Evolutionary conservation across 2,329 filamentous ascomycete genomes (phyloP), one percentile per base, ranked within the genome.

Genomic region (Hypomyces rosellus): DNA sequence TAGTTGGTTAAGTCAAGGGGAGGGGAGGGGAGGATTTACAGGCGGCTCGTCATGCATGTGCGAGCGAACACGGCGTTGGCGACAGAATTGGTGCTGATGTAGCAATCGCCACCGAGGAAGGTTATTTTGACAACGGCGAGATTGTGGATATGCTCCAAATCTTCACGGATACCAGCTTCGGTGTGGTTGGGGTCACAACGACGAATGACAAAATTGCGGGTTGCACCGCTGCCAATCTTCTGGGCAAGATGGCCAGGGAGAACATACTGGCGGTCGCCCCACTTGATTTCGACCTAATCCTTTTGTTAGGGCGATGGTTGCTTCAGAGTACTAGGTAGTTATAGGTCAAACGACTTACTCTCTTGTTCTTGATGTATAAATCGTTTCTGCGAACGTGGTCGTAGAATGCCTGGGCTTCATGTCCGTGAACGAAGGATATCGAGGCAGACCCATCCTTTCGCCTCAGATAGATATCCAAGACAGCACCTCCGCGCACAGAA

Each of bases 141-240:
- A 54, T 88, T 88, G 70, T 92, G 84, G 53, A 95, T 92, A 63
- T 95, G 89, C 20, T 90, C 85, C 36, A 93, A 74, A 59, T 95
- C 86, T 4, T 84, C 76, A 11, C 85, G 81, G 55, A 95, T 81
- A 14, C 69, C 68, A 7, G 78, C 69, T 56, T 84, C 84, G 0
- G 82, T 89, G 57, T 87, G 71, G 48, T 70, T 76, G 48, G 70
- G 70, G 57, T 73, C 73, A 57, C 78, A 80, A 9, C 77, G 76
- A 51, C 78, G 78, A 39, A 95, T 77, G 16, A 91, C 69, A 36
- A 95, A 65, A 59, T 92, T 93, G 53, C 89, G 82, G 39, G 82
- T 86, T 13, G 86, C 86, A 13, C 88, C 87, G 44, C 67, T 72
- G 37, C 67, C 66, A 49, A 91, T 76, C 62, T 86, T 87, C 63